phyloP scores from a whole-genome alignment of 805 yeast genomes.

The Schizosaccharomyces osmophilus region DNA sequence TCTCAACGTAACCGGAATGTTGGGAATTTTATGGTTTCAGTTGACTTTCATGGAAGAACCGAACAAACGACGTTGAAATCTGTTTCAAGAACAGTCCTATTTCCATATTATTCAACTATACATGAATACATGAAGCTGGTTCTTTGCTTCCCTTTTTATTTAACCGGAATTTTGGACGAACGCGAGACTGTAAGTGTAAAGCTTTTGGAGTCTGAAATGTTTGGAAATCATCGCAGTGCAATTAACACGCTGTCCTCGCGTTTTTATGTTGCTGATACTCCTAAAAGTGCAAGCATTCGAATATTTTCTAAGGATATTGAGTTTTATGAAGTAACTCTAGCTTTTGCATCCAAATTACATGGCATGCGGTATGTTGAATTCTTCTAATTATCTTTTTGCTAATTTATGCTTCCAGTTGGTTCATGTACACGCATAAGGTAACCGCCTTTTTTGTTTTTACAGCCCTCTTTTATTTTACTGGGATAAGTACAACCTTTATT shows the following conservation, averaged over 20 bases:
- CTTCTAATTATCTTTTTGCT: not conserved
- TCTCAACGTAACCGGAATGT: not conserved
- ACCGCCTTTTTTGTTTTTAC: not conserved
- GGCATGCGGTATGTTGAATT: not conserved
- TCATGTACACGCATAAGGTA: not conserved
- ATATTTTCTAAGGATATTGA: not conserved
- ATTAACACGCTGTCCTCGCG: not conserved
- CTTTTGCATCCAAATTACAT: not conserved
- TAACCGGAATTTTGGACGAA: not conserved
- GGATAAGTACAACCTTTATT: not conserved
- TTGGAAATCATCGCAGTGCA: not conserved
- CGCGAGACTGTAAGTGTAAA: not conserved
- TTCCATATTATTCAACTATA: not conserved
- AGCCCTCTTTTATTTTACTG: not conserved
- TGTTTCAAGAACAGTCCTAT: not conserved
- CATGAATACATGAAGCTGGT: not conserved
- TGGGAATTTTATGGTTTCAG: not conserved
- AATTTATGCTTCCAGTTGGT: not conserved
- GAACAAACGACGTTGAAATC: not conserved
- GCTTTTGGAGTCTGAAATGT: not conserved
- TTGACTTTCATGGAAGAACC: not conserved
- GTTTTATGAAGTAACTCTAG: not conserved
- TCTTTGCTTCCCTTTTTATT: not conserved
- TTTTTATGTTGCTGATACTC: not conserved
- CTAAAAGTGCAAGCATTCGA: not conserved